Conservation (phyloP, 1,284 basidiomycete genomes). For the Ustilago vetiveriae region DNA sequence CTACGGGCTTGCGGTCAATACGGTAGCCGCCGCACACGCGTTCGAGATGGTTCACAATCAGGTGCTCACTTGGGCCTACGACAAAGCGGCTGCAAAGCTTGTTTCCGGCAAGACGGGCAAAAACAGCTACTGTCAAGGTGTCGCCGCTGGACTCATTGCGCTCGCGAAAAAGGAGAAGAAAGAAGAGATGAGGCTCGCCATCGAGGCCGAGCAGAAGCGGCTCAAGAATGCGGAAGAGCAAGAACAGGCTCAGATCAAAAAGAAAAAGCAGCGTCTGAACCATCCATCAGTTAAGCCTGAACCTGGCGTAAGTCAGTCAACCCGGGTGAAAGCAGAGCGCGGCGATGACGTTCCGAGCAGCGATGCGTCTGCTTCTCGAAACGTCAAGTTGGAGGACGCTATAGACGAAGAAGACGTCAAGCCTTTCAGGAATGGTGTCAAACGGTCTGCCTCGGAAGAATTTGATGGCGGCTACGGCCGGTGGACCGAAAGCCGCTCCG, state of each 20-base stretch:
- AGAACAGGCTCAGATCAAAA: conserved; percentile 19
- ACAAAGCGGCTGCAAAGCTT: conserved; percentile 16
- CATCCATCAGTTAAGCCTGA: conserved; percentile 11
- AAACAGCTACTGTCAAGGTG: conserved; percentile 47
- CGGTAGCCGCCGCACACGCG: conserved; percentile 49
- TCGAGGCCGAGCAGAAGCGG: conserved; percentile 46
- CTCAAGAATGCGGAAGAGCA: conserved; percentile 17
- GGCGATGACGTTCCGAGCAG: neutral
- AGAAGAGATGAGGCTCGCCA: conserved; percentile 41
- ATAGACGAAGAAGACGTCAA: conserved; percentile 29
- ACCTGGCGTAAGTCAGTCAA: neutral
- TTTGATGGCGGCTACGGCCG: conserved; percentile 3
- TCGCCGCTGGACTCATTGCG: conserved; percentile 33
- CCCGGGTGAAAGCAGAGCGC: conserved; percentile 6
- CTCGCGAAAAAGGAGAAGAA: conserved; percentile 52
- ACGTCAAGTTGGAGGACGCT: conserved; percentile 45
- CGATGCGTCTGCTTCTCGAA: conserved; percentile 4
- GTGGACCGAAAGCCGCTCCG: conserved; percentile 5
- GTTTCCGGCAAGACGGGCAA: conserved; percentile 38
- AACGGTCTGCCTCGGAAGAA: conserved; percentile 22
- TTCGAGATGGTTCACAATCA: conserved; percentile 59
- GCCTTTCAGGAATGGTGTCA: conserved; percentile 17
- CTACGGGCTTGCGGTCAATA: conserved; percentile 52
- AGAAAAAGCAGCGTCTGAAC: conserved; percentile 22
- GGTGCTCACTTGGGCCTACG: conserved; percentile 42